These are phyloP conservation scores for Cenchrus fungigraminus DNA, from an alignment of 176 grass and related monocot genomes.

Conservation along the genomic window DNA sequence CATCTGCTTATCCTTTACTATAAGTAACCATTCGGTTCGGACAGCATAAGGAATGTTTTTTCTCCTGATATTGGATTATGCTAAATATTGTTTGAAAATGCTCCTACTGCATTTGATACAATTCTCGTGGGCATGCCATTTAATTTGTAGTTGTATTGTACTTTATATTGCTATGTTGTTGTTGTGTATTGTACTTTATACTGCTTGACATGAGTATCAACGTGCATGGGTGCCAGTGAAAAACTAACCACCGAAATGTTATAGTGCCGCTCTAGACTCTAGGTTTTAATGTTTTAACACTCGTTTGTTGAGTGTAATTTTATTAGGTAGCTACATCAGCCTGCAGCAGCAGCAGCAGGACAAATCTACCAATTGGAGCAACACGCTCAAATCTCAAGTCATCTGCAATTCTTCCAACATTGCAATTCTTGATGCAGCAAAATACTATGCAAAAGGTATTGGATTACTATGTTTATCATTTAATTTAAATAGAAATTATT, in stretches of 20 bases:
- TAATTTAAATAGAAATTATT: background rate
- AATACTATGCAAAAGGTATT: slow-evolving; percentile 88
- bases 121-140: background rate
- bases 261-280: background rate
- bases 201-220: background rate
- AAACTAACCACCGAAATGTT: background rate
- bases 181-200: background rate
- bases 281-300: slow-evolving; percentile 22
- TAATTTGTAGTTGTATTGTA: background rate
- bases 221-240: slow-evolving; percentile 8
- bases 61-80: background rate
- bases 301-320: slow-evolving; percentile 33
- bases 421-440: slow-evolving; percentile 94
- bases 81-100: slow-evolving; percentile 3
- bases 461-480: slow-evolving; percentile 4
- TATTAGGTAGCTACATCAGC: slow-evolving; percentile 58
- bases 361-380: slow-evolving; percentile 48
- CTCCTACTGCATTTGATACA: background rate
- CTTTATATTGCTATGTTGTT: too few relatives aligned
- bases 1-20: background rate
- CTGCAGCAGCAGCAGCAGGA: slow-evolving; percentile 33
- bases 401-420: slow-evolving; percentile 60
- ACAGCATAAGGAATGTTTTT: background rate
- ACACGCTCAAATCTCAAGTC: slow-evolving; percentile 33
- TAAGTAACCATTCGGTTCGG: background rate